Conservation (phyloP, 2,329 filamentous ascomycete genomes). For the Pseudocercospora cruenta region DNA sequence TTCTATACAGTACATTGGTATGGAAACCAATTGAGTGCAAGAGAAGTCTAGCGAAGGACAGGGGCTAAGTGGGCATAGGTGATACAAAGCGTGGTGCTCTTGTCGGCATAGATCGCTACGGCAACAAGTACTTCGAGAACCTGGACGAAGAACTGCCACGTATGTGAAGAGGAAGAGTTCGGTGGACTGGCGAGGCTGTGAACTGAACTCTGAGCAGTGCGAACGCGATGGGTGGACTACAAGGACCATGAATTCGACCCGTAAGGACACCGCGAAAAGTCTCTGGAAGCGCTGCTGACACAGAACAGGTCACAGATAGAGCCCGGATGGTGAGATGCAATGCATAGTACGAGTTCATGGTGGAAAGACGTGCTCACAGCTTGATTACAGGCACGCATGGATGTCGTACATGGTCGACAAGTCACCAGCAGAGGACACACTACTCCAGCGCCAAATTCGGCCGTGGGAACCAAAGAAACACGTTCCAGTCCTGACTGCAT, state of each 20-base stretch:
- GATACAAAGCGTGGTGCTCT: constrained; percentile 93
- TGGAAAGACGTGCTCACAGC: neutral
- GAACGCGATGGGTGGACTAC: constrained; percentile 97
- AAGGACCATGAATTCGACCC: constrained; percentile 82
- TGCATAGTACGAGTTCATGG: neutral
- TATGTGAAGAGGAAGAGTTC: constrained; percentile 59
- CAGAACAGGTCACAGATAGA: constrained; percentile 74
- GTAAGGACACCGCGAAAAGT: constrained; percentile 50
- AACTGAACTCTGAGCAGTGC: constrained; percentile 59
- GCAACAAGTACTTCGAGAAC: constrained; percentile 99
- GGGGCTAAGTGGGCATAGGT: constrained; percentile 59
- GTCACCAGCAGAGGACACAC: constrained; percentile 75
- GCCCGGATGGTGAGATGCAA: constrained; percentile 70
- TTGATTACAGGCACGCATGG: constrained; percentile 77
- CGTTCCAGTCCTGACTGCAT: constrained; percentile 74
- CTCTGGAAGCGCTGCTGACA: constrained; percentile 42
- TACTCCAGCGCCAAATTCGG: constrained; percentile 68
- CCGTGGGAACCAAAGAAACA: constrained; percentile 77
- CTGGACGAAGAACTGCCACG: constrained; percentile 82
- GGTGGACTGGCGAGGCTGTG: constrained; percentile 39
- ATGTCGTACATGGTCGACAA: constrained; percentile 91
- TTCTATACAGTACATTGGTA: constrained; percentile 42
- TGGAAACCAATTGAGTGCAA: constrained; percentile 15
- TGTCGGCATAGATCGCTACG: constrained; percentile 83
- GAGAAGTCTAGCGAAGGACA: neutral